phyloP scores from a whole-genome alignment of 371 early-diverging fungal species.

The Fennellomyces sp. region DNA sequence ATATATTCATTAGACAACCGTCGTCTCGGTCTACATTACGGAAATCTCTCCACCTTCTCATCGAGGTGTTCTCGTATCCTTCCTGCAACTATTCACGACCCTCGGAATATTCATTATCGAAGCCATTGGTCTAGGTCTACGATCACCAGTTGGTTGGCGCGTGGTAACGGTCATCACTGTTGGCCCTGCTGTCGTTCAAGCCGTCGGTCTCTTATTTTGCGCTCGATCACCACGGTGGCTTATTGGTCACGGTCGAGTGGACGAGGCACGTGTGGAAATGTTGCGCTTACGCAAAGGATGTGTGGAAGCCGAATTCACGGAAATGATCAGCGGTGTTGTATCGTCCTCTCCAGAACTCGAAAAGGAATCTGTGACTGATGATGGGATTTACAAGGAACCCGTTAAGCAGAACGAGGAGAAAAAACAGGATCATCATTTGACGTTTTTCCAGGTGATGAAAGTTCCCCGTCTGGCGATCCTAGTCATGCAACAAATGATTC shows the following conservation, averaged over 20 bases:
- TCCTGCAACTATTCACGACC: constrained; percentile 80
- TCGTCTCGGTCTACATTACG: constrained; percentile 81
- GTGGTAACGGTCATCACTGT: constrained; percentile 62
- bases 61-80: constrained; percentile 73
- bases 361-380: constrained; percentile 10
- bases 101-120: constrained; percentile 76
- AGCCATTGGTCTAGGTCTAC: constrained; percentile 59
- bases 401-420: neutral
- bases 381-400: constrained; percentile 20
- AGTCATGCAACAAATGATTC: constrained; percentile 55
- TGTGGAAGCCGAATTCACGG: constrained; percentile 62
- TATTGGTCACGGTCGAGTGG: constrained; percentile 55
- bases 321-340: constrained; percentile 48
- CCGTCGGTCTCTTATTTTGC: constrained; percentile 67
- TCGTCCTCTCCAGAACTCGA: constrained; percentile 21
- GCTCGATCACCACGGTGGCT: constrained; percentile 81
- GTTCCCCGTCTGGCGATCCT: constrained; percentile 33
- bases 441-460: constrained; percentile 30
- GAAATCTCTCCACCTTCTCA: constrained; percentile 77
- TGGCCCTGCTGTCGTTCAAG: constrained; percentile 70
- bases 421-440: constrained; percentile 18
- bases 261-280: constrained; percentile 64
- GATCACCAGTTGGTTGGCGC: constrained; percentile 69
- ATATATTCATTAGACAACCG: constrained; percentile 64
- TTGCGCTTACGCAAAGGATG: constrained; percentile 62